phyloP scores from a whole-genome alignment of 2,329 filamentous ascomycete genomes.

The Pseudogymnoascus sp. region DNA sequence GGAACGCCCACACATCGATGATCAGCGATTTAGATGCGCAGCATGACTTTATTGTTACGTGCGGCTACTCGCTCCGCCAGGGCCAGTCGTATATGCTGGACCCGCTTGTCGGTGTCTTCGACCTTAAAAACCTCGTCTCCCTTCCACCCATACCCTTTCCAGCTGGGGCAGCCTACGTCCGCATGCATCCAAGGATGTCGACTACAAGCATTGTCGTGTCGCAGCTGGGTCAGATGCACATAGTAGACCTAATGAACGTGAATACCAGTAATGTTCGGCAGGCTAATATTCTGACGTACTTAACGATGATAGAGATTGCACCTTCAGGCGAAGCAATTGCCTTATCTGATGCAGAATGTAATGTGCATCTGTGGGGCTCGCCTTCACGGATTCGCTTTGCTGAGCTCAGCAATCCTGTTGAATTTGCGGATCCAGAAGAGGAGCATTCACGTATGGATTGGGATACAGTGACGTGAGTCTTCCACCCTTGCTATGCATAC shows the following conservation, averaged over 20 bases:
- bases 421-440: constrained; percentile 53
- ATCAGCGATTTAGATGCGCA: constrained; percentile 98
- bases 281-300: constrained; percentile 51
- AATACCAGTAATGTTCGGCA: constrained; percentile 62
- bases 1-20: constrained; percentile 80
- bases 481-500: not conserved
- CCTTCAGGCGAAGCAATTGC: constrained; percentile 64
- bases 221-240: constrained; percentile 85
- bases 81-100: constrained; percentile 76
- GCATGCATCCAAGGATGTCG: constrained; percentile 92
- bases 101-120: constrained; percentile 89
- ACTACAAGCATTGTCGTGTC: constrained; percentile 93
- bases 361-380: constrained; percentile 63
- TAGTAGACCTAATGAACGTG: constrained; percentile 81
- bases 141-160: constrained; percentile 89
- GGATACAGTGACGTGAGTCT: constrained; percentile 58
- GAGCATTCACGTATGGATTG: constrained; percentile 47
- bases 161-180: constrained; percentile 84
- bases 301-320: constrained; percentile 60
- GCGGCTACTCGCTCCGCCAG: constrained; percentile 81
- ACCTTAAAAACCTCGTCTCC: constrained; percentile 81
- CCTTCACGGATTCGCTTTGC: constrained; percentile 62
- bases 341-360: constrained; percentile 56
- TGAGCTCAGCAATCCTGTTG: constrained; percentile 58
- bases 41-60: constrained; percentile 91